A percentile compares a stretch with the other conserved stretches of the same genome.
phyloP scores from a whole-genome alignment of 768 basidiomycete genomes.

The Suillus variegatus region DNA sequence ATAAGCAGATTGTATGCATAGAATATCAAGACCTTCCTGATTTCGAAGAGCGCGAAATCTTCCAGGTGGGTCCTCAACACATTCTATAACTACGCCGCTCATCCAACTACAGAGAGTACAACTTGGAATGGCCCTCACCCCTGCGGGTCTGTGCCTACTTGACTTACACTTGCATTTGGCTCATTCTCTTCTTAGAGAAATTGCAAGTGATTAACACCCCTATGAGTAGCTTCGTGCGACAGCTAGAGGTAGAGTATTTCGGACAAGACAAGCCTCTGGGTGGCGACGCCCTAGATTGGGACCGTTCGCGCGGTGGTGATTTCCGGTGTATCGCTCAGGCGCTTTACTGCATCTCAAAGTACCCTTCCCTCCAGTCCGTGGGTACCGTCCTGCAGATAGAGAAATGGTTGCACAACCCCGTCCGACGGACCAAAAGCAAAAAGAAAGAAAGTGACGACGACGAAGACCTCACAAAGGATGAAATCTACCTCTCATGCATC shows the following conservation, averaged over 20 bases:
- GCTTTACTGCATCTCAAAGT: slow-evolving; percentile 51
- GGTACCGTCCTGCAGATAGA: slow-evolving; percentile 43
- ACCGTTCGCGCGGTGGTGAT: slow-evolving; percentile 51
- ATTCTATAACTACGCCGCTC: background rate
- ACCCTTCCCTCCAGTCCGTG: slow-evolving; percentile 30
- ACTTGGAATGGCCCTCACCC: slow-evolving; percentile 75
- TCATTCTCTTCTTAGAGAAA: slow-evolving; percentile 47
- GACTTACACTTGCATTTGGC: background rate
- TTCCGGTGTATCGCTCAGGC: slow-evolving; percentile 61
- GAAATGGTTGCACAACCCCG: slow-evolving; percentile 46
- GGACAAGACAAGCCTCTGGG: slow-evolving; percentile 38
- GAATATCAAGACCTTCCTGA: slow-evolving; percentile 67
- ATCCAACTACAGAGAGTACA: slow-evolving; percentile 61
- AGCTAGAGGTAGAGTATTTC: slow-evolving; percentile 49
- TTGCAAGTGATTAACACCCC: slow-evolving; percentile 65
- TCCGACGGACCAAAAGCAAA: slow-evolving; percentile 19
- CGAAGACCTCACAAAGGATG: slow-evolving; percentile 30
- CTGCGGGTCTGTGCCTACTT: slow-evolving; percentile 47
- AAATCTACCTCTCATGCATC: slow-evolving; percentile 36
- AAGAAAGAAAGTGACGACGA: slow-evolving; percentile 19
- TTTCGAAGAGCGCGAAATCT: slow-evolving; percentile 64
- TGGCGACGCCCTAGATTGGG: slow-evolving; percentile 47
- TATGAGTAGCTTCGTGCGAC: slow-evolving; percentile 60
- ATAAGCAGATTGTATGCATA: slow-evolving; percentile 81
- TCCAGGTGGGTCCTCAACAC: slow-evolving; percentile 52